phyloP scores from a whole-genome alignment of 306 rosid species.

The Argentina anserina region DNA sequence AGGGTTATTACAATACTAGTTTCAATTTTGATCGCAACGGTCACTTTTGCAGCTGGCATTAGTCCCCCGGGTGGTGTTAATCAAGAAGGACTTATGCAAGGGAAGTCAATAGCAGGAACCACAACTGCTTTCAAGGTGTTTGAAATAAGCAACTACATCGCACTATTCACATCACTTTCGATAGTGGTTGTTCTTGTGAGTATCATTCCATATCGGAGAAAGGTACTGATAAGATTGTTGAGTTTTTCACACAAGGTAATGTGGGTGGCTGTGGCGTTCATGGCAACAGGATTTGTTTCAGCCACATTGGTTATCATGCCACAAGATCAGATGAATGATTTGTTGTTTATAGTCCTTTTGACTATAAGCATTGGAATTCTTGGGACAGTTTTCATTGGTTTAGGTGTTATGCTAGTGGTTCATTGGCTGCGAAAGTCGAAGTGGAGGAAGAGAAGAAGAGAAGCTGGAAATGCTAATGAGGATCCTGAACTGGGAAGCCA shows the following conservation, averaged over 20 bases:
- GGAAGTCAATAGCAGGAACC: slow-evolving; percentile 45
- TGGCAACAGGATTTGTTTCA: slow-evolving; percentile 58
- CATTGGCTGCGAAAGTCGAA: slow-evolving; percentile 49
- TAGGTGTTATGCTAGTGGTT: slow-evolving; percentile 43
- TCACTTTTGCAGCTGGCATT: slow-evolving; percentile 72
- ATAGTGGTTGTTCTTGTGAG: slow-evolving; percentile 67
- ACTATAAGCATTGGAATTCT: slow-evolving; percentile 51
- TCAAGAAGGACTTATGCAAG: slow-evolving; percentile 37
- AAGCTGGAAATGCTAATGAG: slow-evolving; percentile 19
- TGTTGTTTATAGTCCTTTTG: slow-evolving; percentile 38
- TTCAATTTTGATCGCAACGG: slow-evolving; percentile 72
- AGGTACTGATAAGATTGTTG: slow-evolving; percentile 43
- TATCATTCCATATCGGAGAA: slow-evolving; percentile 61
- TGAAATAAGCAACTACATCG: slow-evolving; percentile 59
- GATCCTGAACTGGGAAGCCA: slow-evolving; percentile 42
- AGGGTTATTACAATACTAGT: too few relatives aligned
- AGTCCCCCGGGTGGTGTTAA: slow-evolving; percentile 75
- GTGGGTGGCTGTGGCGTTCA: slow-evolving; percentile 70
- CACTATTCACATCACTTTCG: slow-evolving; percentile 59
- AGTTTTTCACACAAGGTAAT: slow-evolving; percentile 58
- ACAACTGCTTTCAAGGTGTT: slow-evolving; percentile 64
- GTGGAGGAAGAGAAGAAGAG: slow-evolving; percentile 43
- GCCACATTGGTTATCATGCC: slow-evolving; percentile 68
- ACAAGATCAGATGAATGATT: slow-evolving; percentile 20
- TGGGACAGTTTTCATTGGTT: slow-evolving; percentile 44